Base-by-base conservation (phyloP, 2,329 filamentous ascomycete species). In the Nothomitra cinnamomea region DNA sequence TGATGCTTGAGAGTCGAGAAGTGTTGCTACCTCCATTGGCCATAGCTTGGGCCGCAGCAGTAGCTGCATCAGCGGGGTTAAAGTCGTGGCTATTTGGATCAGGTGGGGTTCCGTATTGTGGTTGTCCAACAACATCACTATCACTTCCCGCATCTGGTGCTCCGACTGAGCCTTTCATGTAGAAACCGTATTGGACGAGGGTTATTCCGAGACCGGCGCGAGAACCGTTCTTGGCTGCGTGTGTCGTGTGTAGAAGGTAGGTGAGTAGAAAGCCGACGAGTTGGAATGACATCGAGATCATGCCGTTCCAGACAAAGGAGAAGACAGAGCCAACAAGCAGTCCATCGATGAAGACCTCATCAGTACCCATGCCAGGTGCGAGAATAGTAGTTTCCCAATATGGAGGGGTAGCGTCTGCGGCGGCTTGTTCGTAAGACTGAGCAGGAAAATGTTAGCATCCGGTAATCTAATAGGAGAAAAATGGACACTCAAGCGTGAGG, bases 311-410 rank as follows among this genome's bases (percentile, higher is more conserved):
- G 60, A 90, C 72, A 62, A 94, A 94, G 57, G 80, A 84, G 70
- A 94, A 94, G 57, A 92, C 72, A 50, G 85, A 88, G 58, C 87
- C 87, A 53, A 94, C 92, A 2, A 94, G 88, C 64, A 98, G 83
- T 61, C 92, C 92, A 65, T 98, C 92, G 55, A 98, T 85, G 63
- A 92, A 98, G 49, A 98, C 90, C 67, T 98, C 92, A 64, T 96
- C 89, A 40, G 82, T 80, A n/a, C 85, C 85, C 59, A 92, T 80
- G 54, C 90, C 92, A 0, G 92, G 92, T 0, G 89, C 90, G 52
- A 98, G 78, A 59, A 98, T 95, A 0, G 92, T 96, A 4, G 92
- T 98, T 72, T 98, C 92, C 92, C 92, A 98, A 69, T 98, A 98
- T 0, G 92, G 92, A 1, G 92, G 92, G 49, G 92, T 92, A 22